Evolutionary conservation across 2,329 filamentous ascomycete genomes (phyloP), one percentile per base, ranked within the genome.

Genomic region (Emergomyces orientalis): DNA sequence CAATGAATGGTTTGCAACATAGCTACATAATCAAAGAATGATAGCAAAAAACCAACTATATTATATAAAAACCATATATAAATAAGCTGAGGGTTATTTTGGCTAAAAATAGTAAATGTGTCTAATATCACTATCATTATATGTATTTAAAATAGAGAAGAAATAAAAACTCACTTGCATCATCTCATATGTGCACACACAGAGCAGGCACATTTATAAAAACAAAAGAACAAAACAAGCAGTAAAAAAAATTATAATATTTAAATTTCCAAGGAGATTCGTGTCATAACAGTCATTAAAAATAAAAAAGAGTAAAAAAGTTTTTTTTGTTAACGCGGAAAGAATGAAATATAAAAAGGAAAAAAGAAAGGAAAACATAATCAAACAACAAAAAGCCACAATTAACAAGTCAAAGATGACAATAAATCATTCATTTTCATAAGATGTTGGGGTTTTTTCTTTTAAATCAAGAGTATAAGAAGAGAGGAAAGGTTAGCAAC

Each of bases 201-300:
- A 41, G 13, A 41, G 3, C 3, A 41, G 39, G 3, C 8, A 49
- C 45, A 22, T 22, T 51, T 39, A 52, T 27, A 22, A 59, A 39
- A 39, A 37, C 37, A 58, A 59, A 32, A 62, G 0, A 3, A 47
- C 59, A 34, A 32, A 64, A 43, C 49, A 63, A 30, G 37, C 13
- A 27, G 45, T 61, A 55, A 59, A 47, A 59, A 39, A 39, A 39
- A 39, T 9, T 39, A 60, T 52, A 64, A 54, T 32, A 60, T 47
- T 62, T 52, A 34, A 54, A 58, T n/a, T 52, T 54, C 37, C 34
- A 64, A 68, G 57, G 65, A 68, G 61, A 68, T 67, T 68, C 67
- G 67, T 67, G 59, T 66, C 66, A 67, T 68, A 62, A 66, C 66
- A 62, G 66, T 68, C 66, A 63, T 68, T 65, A 67, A 41, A 45